Conservation (phyloP, 257 asterid species). For the Salvia splendens region DNA sequence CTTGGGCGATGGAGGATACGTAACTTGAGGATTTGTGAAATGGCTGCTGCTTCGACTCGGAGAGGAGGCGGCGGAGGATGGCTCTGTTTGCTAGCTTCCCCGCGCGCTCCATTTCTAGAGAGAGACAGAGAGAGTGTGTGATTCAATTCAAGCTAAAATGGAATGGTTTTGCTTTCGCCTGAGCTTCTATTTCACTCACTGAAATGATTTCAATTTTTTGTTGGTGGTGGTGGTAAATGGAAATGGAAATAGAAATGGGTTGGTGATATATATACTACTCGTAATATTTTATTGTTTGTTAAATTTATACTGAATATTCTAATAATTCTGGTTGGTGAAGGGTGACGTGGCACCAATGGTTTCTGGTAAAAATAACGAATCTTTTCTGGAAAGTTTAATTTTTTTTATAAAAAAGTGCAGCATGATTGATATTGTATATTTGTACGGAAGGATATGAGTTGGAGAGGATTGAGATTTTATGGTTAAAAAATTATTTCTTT, state of each 20-base stretch:
- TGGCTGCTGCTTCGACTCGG: conserved; percentile 62
- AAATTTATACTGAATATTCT: too few species aligned
- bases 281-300: not conserved
- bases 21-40: conserved; percentile 64
- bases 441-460: too few species aligned
- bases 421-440: too few species aligned
- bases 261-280: conserved; percentile 33
- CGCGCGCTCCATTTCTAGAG: conserved; percentile 72
- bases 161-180: conserved; percentile 17
- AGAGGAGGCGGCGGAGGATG: conserved; percentile 68
- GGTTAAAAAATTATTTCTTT: too few species aligned
- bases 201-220: conserved; percentile 19
- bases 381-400: too few species aligned
- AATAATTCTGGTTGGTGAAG: too few species aligned
- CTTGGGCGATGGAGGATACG: conserved; percentile 70
- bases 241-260: conserved; percentile 54
- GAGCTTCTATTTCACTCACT: conserved; percentile 4
- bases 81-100: conserved; percentile 80
- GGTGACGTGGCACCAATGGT: too few species aligned
- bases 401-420: too few species aligned
- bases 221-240: conserved; percentile 59
- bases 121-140: not conserved
- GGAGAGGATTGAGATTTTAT: too few species aligned
- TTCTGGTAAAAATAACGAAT: too few species aligned
- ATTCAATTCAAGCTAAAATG: conserved; percentile 16